Evolutionary conservation across 2,329 filamentous ascomycete species (phyloP), one percentile per base, ranked within the genome.

Genomic region (Verticillium albo-atrum): DNA sequence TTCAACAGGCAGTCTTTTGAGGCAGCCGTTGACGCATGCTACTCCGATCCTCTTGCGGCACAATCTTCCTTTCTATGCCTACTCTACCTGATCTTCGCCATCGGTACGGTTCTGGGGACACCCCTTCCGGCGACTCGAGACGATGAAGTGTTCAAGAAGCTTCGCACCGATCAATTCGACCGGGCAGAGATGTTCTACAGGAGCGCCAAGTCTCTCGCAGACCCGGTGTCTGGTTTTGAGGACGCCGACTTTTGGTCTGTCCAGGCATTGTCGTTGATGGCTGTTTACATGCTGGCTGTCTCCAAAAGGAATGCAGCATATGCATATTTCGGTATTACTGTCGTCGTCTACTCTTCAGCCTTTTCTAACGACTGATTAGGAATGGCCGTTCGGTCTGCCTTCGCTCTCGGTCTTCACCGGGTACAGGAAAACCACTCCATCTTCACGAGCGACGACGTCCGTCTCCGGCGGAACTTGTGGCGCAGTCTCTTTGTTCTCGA

Each of bases 191-290:
- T 83, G 12, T 88, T 89, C 67, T 89, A 86, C 66, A 74, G 79
- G 17, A 84, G 81, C 62, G 86, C 86, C 5, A 85, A 82, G 63
- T 76, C 75, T 50, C 72, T 88, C 17, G 74, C 73, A 20, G 74
- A 79, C 53, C 72, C 75, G 1, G 69, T 75, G 1, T 70, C 73
- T 3, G 77, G 83, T 0, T 81, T 87, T 54, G 85, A 88, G 66
- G 82, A 88, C 65, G 82, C 81, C 25, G 82, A 87, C 58, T 82
- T 89, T 60, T 88, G 85, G 82, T 84, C 84, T 14, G 79, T 89
- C 54, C 86, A 89, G 66, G 84, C 85, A 2, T 72, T 89, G 51
- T 72, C 84, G 0, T 72, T 90, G 35, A 88, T 89, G 82, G 79
- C 86, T 0, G 70, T 88, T 2, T 90, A 88, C 66, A 85, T 83